Evolutionary conservation across 768 basidiomycete genomes (phyloP), one percentile per base, ranked within the genome.

Genomic region (Cantharellus cinnabarinus): DNA sequence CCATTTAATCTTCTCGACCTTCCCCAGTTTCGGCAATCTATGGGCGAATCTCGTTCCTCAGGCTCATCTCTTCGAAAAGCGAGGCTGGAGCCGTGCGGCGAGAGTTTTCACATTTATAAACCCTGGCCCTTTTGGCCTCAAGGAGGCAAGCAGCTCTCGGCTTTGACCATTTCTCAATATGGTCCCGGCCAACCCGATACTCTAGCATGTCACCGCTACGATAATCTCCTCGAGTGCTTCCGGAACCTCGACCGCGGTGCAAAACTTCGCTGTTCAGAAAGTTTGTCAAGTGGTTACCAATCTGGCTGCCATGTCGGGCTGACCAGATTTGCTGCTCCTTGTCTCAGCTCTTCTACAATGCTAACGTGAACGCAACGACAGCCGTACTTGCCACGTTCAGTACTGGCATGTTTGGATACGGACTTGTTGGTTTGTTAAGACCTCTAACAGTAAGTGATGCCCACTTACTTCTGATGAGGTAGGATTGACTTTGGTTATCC

Each of bases 211-310:
- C 34, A 69, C 78, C 34, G 73, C 79, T 14, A 75, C 78, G 10
- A 67, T 81, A 7, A 72, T 80, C 2, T 77, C 80, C 3, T 76
- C 78, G 2, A 78, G 79, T 0, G 79, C 79, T 4, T 70, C 80
- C 2, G 70, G 65, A 37, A 77, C 77, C 4, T 78, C 75, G 58
- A 69, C 75, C 4, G 75, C 79, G 0, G 79, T 82, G 4, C 68
- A 71, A 59, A 81, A 81, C 60, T 81, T 83, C 60, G 78, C 78
- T 0, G 79, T 80, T 0, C 79, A 80, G 65, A 70, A 73, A 61
- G 80, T 80, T 10, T 61, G 53, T 29, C 10, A 48, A 48, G 10
- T 10, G 10, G 44, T 48, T 48, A 29, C 10, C 44, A 10, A 48
- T 48, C 44, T 48, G 44, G 29, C 1, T 48, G 44, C 44, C 10